Evolutionary conservation across 192 early-diverging fungal species (phyloP), one percentile per base, ranked within the genome.

Genomic region (Linnemannia schmuckeri): DNA sequence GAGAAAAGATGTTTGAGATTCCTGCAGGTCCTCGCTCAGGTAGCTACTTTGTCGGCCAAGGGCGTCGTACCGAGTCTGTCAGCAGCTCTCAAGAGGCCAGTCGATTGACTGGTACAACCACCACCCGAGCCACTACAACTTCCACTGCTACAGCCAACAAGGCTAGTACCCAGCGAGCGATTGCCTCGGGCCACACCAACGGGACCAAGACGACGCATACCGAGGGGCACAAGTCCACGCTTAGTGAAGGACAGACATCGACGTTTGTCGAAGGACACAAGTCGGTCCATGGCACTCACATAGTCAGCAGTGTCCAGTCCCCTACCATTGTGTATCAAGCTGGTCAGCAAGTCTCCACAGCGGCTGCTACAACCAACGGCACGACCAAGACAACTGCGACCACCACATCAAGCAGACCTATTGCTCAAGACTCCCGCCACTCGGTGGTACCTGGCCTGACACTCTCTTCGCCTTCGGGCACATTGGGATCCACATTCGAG

Each of bases 1-100:
- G 79, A n/a, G 85, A 81, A 44, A 74, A n/a, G 24, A 78, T 77
- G 72, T 87, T 87, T 78, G 85, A 87, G 66, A 81, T 87, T 40
- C 85, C 85, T 15, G 71, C 80, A 33, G 80, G 85, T 0, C 79
- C 79, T 24, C 75, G 85, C 8, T 73, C 70, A 17, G 78, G 78
- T 33, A 76, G 75, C n/a, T 81, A 81, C 57, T 87, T 87, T 70
- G 68, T 66, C 12, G 70, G 80, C 12, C 72, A 46, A 38, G 71
- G 57, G 37, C 79, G 76, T 17, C 72, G 76, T 1, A 73, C 80
- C 17, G 76, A 75, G 12, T 77, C 79, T 12, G 30, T 80, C 2
- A 70, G 47, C 20, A 75, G 42, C 17, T 74, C 85, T 12, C 55
- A 75, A 24, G 76, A 63, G 24, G 72, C 79, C 8, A 87, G 85